Percentiles rank a stretch among this genome's conserved stretches.
These are phyloP conservation scores for Zopfochytrium polystomum DNA, from an alignment of 371 early-diverging fungal genomes.

Conservation along the genomic window DNA sequence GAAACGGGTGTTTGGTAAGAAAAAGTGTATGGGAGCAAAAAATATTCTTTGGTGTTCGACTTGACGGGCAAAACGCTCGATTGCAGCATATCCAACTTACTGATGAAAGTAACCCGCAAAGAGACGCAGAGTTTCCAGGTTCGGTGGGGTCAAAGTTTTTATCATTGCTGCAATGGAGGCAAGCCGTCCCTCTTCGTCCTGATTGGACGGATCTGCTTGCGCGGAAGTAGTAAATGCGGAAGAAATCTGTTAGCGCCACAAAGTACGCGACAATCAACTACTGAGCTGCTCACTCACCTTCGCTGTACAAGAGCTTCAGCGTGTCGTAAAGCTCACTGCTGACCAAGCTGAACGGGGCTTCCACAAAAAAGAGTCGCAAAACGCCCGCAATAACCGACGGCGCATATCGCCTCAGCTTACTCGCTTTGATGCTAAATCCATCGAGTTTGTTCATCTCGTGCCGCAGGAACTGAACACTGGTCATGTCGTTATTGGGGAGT, in stretches of 20 bases:
- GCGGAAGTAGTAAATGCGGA: too few relatives aligned
- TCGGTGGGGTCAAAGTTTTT: constrained; percentile 14
- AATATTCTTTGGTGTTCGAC: too few relatives aligned
- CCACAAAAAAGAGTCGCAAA: constrained; percentile 19
- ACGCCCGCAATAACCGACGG: constrained; percentile 21
- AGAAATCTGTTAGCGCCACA: too few relatives aligned
- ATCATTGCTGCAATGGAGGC: too few relatives aligned
- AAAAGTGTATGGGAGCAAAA: too few relatives aligned
- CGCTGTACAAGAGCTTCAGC: constrained; percentile 19
- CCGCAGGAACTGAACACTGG: constrained; percentile 36
- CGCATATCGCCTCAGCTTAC: neutral
- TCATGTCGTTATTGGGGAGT: constrained; percentile 25
- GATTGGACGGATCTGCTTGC: too few relatives aligned
- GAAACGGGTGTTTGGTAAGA: too few relatives aligned
- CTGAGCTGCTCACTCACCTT: constrained; percentile 3
- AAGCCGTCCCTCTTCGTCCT: too few relatives aligned
- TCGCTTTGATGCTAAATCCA: neutral
- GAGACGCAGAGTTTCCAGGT: constrained; percentile 22
- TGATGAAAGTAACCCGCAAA: constrained; percentile 18
- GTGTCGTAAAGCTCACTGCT: constrained; percentile 20
- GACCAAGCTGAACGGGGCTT: constrained; percentile 18
- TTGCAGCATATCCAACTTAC: too few relatives aligned
- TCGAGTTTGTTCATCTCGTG: constrained; percentile 23
- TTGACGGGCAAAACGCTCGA: too few relatives aligned
- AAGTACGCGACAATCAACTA: too few relatives aligned